Evolutionary conservation across 306 rosid genomes (phyloP).

Genomic region (Glycine latifolia): DNA sequence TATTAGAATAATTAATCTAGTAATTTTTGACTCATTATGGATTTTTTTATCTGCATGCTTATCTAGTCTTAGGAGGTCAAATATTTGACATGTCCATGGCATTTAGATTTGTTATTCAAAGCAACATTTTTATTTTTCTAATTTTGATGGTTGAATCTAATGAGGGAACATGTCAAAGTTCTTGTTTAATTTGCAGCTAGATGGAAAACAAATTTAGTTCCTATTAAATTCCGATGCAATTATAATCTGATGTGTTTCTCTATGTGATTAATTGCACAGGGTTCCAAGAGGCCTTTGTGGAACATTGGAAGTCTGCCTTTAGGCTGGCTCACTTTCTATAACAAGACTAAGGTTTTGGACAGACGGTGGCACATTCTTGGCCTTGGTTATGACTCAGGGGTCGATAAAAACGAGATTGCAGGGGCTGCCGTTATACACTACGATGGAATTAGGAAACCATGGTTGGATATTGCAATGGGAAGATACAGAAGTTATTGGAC

Average conservation of each 20-base stretch:
- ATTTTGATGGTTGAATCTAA: not conserved
- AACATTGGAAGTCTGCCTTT: conserved; percentile 81
- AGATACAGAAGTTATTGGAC: conserved; percentile 81
- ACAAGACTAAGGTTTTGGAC: conserved; percentile 71
- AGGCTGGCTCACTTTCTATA: conserved; percentile 93
- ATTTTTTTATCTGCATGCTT: not conserved
- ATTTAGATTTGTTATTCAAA: conserved; percentile 2
- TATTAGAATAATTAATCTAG: no score
- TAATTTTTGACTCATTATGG: no score
- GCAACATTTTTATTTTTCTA: conserved; percentile 21
- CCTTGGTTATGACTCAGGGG: conserved; percentile 69
- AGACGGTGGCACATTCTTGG: conserved; percentile 87
- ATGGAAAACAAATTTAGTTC: conserved; percentile 21
- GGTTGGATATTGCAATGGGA: conserved; percentile 84
- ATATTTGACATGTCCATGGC: conserved; percentile 16
- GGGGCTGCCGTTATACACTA: conserved; percentile 90
- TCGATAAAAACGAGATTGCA: conserved; percentile 59
- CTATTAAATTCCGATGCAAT: conserved; percentile 13
- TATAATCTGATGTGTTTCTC: conserved; percentile 36
- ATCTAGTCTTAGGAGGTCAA: conserved; percentile 2
- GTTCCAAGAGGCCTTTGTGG: conserved; percentile 73
- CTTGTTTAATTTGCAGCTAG: no score
- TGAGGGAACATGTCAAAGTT: no score
- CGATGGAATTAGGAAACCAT: conserved; percentile 92
- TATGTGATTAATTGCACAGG: conserved; percentile 60